These are phyloP conservation scores for Mycena polygramma DNA, from an alignment of 768 basidiomycete species.

Conservation along the genomic window DNA sequence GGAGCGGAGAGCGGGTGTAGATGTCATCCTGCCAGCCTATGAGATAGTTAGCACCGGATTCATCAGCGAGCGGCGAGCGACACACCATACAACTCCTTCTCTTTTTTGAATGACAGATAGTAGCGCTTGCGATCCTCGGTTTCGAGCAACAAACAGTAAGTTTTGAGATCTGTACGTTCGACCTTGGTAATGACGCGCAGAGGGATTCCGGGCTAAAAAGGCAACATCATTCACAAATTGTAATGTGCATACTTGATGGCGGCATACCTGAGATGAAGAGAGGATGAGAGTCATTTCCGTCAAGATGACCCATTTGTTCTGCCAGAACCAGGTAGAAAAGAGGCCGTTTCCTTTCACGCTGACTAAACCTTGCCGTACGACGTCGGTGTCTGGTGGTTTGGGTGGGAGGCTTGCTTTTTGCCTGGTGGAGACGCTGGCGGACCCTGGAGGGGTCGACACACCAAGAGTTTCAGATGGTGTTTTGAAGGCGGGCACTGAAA, in stretches of 20 bases:
- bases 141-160: slow-evolving; percentile 92
- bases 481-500: too few relatives aligned
- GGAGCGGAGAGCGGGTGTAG: slow-evolving; percentile 90
- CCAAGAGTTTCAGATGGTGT: too few relatives aligned
- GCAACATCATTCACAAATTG: too few relatives aligned
- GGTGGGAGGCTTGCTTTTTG: too few relatives aligned
- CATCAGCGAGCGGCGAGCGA: neutral
- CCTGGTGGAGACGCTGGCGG: too few relatives aligned
- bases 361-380: slow-evolving; percentile 72
- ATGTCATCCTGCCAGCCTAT: slow-evolving; percentile 94
- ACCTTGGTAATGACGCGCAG: slow-evolving; percentile 88
- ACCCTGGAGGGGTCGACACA: too few relatives aligned
- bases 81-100: slow-evolving; percentile 92
- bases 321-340: slow-evolving; percentile 92
- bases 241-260: too few relatives aligned
- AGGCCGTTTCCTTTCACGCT: slow-evolving; percentile 92
- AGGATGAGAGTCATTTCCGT: slow-evolving; percentile 75
- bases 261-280: too few relatives aligned
- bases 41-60: neutral
- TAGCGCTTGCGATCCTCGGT: slow-evolving; percentile 82
- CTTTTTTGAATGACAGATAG: slow-evolving; percentile 87
- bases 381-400: neutral
- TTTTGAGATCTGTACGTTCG: slow-evolving; percentile 93
- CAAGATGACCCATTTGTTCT: slow-evolving; percentile 89
- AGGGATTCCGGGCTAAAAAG: slow-evolving; percentile 70